Conservation (phyloP, 148 eudicot species). For the Fallopia convolvulus region DNA sequence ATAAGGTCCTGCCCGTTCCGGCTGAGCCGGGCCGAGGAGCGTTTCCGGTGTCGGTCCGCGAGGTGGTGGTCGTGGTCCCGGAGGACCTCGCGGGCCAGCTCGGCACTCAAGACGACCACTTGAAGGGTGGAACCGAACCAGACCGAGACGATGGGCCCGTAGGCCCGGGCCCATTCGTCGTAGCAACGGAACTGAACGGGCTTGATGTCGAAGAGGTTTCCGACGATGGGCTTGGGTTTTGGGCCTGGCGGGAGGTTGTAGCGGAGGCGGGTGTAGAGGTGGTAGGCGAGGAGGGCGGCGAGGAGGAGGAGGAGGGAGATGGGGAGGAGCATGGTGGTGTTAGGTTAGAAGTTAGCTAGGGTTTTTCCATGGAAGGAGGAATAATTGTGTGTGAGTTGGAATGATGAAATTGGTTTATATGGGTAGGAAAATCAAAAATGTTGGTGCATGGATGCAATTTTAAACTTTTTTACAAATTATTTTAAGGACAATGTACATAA, state of each 20-base stretch:
- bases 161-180: conserved; percentile 52
- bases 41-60: conserved; percentile 57
- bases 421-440: neutral
- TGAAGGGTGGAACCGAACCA: conserved; percentile 53
- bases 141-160: conserved; percentile 71
- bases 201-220: conserved; percentile 66
- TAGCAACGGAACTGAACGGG: conserved; percentile 62
- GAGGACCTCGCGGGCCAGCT: conserved; percentile 59
- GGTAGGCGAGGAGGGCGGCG: conserved; percentile 21
- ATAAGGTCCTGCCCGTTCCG: conserved; percentile 60
- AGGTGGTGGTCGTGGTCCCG: conserved; percentile 65
- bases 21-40: conserved; percentile 43
- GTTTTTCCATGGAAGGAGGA: neutral
- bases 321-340: neutral
- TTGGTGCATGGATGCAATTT: too few species aligned
- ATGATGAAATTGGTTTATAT: neutral
- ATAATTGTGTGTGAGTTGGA: neutral
- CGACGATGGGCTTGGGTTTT: conserved; percentile 54
- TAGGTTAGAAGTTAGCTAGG: neutral
- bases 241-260: conserved; percentile 84
- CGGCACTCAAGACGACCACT: conserved; percentile 52
- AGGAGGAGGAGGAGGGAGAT: neutral
- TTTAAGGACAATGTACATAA: too few species aligned
- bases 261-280: conserved; percentile 35
- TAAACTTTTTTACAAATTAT: too few species aligned